Base-by-base conservation (phyloP, 139 green algal species). In the Asterochloris erici region DNA sequence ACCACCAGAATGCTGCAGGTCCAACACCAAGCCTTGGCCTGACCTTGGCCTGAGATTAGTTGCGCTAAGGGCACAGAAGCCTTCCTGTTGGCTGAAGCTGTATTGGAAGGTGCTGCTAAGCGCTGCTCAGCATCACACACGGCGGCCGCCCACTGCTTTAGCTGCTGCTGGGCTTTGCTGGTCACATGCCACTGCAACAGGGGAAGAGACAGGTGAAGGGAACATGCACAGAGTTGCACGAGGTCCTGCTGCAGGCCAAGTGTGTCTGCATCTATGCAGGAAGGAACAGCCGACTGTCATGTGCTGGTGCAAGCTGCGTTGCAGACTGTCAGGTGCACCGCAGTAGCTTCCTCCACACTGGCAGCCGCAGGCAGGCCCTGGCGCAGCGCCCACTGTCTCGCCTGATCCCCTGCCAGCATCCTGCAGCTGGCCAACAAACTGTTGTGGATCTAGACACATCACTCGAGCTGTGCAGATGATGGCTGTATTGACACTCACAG, bases 391-490 rank as follows among this genome's bases (percentile, higher is more conserved):
- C 94, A 97, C 14, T 69, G 26, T 9, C 88, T 62, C 0, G 88
- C 94, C 17, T 79, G 85, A 62, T 94, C 89, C 0, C 93, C 94
- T 15, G 85, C 93, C 66, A 97, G 83, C 54, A 97, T 85, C 79
- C 92, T 96, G 88, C 66, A 83, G 11, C 26, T 24, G 19, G 24
- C 26, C 24, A 54, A 14, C 0, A 10, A n/a, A 10, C 12, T 28
- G 15, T 14, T 11, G 38, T 77, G 24, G 21, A 16, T 14, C 0
- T 63, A 4, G 15, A 26, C 11, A 26, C 38, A 29, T n/a, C 64
- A 23, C 74, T 64, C 29, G n/a, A 16, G 17, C 15, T 24, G 19
- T 62, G 29, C 62, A 26, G 19, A 38, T 10, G 11, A 54, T 54
- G 38, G n/a, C 26, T 29, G n/a, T 2, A 24, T 10, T 12, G 23